Conservation (phyloP, 129 eudicot genomes). For the Rutidosis leptorrhynchoides region DNA sequence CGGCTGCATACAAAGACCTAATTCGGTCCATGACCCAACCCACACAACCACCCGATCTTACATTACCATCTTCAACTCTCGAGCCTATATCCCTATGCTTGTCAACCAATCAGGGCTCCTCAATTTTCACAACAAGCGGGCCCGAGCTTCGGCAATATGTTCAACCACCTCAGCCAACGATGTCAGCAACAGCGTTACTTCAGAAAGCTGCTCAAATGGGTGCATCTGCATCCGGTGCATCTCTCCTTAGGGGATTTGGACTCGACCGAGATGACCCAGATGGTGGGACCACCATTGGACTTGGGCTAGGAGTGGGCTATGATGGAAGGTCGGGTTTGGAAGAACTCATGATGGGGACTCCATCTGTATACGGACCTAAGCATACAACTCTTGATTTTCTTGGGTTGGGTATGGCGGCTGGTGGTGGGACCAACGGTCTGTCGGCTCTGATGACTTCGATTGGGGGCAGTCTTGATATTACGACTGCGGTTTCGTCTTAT, state of each 20-base stretch:
- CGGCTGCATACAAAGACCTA: slow-evolving; percentile 51
- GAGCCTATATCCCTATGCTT: slow-evolving; percentile 75
- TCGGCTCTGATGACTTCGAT: slow-evolving; percentile 79
- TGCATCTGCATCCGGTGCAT: slow-evolving; percentile 68
- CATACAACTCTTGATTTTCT: slow-evolving; percentile 93
- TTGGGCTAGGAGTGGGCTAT: slow-evolving; percentile 68
- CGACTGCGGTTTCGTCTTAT: slow-evolving; percentile 42
- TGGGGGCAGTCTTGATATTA: slow-evolving; percentile 58
- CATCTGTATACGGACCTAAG: slow-evolving; percentile 83
- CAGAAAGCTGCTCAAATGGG: slow-evolving; percentile 99
- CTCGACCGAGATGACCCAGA: slow-evolving; percentile 58
- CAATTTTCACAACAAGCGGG: slow-evolving; percentile 53
- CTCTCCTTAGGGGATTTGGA: slow-evolving; percentile 76
- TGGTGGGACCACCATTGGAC: slow-evolving; percentile 52
- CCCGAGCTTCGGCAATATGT: slow-evolving; percentile 75
- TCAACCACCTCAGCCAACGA: slow-evolving; percentile 72
- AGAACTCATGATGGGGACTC: slow-evolving; percentile 88
- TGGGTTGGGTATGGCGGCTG: slow-evolving; percentile 94
- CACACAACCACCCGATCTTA: slow-evolving; percentile 32
- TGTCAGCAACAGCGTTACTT: slow-evolving; percentile 94
- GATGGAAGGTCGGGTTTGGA: slow-evolving; percentile 78
- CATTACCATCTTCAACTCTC: slow-evolving; percentile 46
- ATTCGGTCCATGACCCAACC: slow-evolving; percentile 45
- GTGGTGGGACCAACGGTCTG: slow-evolving; percentile 65
- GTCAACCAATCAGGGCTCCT: slow-evolving; percentile 65